Evolutionary conservation across 805 yeast species (phyloP), one percentile per base, ranked within the genome.

Genomic region (Jamesozyma jinghongensis): DNA sequence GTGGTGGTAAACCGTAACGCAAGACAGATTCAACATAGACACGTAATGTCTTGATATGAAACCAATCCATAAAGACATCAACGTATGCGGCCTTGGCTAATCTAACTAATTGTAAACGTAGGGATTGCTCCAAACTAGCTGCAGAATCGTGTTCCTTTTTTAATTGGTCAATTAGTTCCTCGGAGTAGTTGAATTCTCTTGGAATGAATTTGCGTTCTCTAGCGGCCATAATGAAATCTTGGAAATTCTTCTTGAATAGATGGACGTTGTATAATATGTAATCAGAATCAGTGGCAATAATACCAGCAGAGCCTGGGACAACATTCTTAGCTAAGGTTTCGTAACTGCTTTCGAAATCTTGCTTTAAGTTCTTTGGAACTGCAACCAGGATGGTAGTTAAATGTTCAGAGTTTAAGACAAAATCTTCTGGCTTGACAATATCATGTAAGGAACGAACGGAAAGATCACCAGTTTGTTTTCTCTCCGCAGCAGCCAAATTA

Each of bases 1-100:
- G 82, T 25, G 97, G 97, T 28, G 98, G 99, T 49, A 92, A 74
- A 1, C 99, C 99, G 62, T 92, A 92, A 65, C 99, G 80, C 61
- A 92, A 73, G 13, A 92, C 95, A 38, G 87, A 75, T 67, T 92
- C 99, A 30, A 90, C 95, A 63, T 83, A 92, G 16, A 85, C 73
- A 51, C 97, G 79, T 40, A 92, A 71, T 3, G 85, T 77, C 65
- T 87, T 87, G 51, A 92, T 75, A 63, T 92, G 98, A 57, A 85
- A 71, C 96, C 96, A 87, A 49, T 82, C 77, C 51, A 85, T 71
- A 46, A 84, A 70, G 38, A 88, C 77, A 55, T 92, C 97, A 19
- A 83, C 72, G 61, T 82, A 92, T n/a, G 97, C 94, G 18, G 95
- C 80, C 53, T 79, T 79, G 1, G 94, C 79, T 46, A 92, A 72